These are phyloP conservation scores for Kwoniella sp. DNA, from an alignment of 768 basidiomycete species.

Conservation along the genomic window DNA sequence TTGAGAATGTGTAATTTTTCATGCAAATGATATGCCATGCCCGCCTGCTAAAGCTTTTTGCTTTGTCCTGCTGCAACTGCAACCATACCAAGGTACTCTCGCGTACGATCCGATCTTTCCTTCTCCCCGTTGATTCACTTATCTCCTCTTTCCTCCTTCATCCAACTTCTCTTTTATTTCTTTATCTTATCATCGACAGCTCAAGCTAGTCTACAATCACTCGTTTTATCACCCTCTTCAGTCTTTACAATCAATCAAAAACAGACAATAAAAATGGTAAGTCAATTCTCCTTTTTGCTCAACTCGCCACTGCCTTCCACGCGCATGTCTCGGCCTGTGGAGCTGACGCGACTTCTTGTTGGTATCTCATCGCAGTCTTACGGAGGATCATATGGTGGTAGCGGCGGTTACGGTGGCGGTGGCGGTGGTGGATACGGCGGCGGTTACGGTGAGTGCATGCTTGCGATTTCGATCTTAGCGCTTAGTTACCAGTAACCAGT, in stretches of 20 bases:
- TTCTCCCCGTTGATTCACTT: not conserved
- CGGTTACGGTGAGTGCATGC: conserved; percentile 34
- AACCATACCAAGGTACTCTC: not conserved
- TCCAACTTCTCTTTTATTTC: conserved; percentile 1
- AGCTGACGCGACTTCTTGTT: conserved; percentile 14
- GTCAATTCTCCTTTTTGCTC: not conserved
- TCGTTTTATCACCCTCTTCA: not conserved
- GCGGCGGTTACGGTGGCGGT: conserved; percentile 43
- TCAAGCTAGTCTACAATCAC: not conserved
- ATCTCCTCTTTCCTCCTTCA: conserved; percentile 3
- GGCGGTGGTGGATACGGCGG: conserved; percentile 51
- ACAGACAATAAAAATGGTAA: conserved; percentile 13
- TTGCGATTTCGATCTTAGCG: no score
- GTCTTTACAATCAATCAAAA: not conserved
- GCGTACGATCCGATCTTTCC: not conserved
- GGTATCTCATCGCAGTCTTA: conserved; percentile 27
- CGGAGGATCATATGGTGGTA: conserved; percentile 25
- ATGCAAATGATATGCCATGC: no score
- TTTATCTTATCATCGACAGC: conserved; percentile 1
- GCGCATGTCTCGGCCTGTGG: not conserved
- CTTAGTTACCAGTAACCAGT: no score
- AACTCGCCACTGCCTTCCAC: conserved; percentile 17
- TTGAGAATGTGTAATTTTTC: conserved; percentile 2
- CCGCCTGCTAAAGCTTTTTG: no score
- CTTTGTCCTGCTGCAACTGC: not conserved